A percentile compares a stretch with the other conserved stretches of the same genome.
These are phyloP conservation scores for Crataegus laevigata DNA, from an alignment of 306 rosid genomes.

Conservation along the genomic window DNA sequence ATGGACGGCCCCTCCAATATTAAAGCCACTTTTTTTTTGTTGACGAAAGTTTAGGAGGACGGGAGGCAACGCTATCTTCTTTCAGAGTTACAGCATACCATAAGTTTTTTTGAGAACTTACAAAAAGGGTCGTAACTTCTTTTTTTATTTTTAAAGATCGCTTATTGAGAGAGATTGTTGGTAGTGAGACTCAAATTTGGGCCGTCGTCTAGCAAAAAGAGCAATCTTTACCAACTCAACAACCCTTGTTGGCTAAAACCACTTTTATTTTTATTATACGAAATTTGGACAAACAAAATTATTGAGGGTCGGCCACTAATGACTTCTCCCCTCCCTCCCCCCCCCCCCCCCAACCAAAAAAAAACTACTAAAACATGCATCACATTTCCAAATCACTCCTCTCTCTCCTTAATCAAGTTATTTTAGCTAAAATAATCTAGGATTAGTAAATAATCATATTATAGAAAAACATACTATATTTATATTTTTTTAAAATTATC, in stretches of 20 bases:
- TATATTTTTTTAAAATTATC: not conserved
- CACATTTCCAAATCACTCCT: not conserved
- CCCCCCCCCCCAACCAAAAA: too few relatives aligned
- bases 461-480: not conserved
- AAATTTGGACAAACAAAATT: slow-evolving; percentile 2
- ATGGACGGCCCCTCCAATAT: slow-evolving; percentile 57
- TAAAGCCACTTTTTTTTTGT: slow-evolving; percentile 37
- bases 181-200: too few relatives aligned
- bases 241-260: too few relatives aligned
- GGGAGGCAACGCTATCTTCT: too few relatives aligned
- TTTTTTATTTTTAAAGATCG: too few relatives aligned
- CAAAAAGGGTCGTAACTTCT: too few relatives aligned
- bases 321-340: not conserved
- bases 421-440: not conserved
- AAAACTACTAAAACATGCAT: slow-evolving; percentile 4
- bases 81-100: too few relatives aligned
- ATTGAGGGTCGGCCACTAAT: slow-evolving; percentile 6
- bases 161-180: too few relatives aligned
- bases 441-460: slow-evolving; percentile 1
- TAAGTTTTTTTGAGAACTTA: too few relatives aligned
- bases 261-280: not conserved
- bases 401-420: not conserved
- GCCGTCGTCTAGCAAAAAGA: too few relatives aligned
- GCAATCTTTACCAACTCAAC: too few relatives aligned
- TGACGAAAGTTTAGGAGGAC: too few relatives aligned